Conservation (phyloP, 2,329 filamentous ascomycete genomes). For the Nemania diffusa region DNA sequence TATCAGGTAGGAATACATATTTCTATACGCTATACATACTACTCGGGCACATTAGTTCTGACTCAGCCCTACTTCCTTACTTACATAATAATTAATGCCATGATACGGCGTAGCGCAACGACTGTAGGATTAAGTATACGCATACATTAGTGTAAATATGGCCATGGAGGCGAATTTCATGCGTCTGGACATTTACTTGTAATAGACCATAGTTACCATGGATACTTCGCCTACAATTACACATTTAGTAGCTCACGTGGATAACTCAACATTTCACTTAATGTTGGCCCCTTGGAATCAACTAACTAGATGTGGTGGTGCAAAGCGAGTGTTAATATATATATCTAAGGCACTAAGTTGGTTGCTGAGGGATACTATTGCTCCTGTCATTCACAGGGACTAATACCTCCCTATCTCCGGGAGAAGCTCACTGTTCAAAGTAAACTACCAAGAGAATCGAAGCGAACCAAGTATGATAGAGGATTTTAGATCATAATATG, state of each 20-base stretch:
- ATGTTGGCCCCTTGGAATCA: too few relatives aligned
- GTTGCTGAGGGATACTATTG: not conserved
- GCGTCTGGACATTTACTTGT: not conserved
- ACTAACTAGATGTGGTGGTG: too few relatives aligned
- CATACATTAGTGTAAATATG: not conserved
- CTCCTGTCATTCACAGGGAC: too few relatives aligned
- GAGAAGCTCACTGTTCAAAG: too few relatives aligned
- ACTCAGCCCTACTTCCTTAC: slow-evolving; percentile 19
- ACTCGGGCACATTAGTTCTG: slow-evolving; percentile 7
- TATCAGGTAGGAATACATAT: not conserved
- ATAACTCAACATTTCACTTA: too few relatives aligned
- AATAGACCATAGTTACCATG: not conserved
- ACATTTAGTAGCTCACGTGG: too few relatives aligned
- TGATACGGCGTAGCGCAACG: not conserved
- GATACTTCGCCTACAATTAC: too few relatives aligned
- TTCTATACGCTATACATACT: not conserved
- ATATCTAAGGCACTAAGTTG: not conserved
- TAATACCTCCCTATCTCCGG: too few relatives aligned
- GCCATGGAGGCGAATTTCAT: not conserved
- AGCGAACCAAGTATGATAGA: not conserved
- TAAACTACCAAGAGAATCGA: not conserved
- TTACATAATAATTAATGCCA: not conserved
- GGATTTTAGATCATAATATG: too few relatives aligned
- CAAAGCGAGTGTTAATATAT: not conserved
- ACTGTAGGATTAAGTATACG: not conserved